phyloP scores from a whole-genome alignment of 306 rosid species.

The Cicer yamashitae region DNA sequence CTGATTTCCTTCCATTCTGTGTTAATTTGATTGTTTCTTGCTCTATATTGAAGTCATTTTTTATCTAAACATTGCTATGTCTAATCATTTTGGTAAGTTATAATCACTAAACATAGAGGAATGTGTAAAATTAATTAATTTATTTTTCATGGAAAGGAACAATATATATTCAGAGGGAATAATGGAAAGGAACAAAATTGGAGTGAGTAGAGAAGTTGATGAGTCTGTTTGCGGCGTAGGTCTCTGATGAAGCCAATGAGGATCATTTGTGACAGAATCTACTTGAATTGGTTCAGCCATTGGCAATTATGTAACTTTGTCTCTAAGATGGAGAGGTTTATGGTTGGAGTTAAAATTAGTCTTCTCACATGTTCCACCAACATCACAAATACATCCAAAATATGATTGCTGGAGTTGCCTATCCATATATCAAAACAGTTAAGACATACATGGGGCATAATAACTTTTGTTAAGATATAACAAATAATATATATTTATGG shows the following conservation, averaged over 20 bases:
- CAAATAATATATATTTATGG: too few species aligned
- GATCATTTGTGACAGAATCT: conserved; percentile 71
- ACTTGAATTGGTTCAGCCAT: conserved; percentile 53
- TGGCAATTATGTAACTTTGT: conserved; percentile 53
- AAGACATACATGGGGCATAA: not conserved
- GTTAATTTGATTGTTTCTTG: too few species aligned
- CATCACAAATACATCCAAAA: conserved; percentile 15
- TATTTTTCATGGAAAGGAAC: too few species aligned
- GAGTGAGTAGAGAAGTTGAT: conserved; percentile 58
- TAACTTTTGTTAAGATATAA: too few species aligned
- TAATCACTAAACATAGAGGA: too few species aligned
- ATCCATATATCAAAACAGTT: not conserved
- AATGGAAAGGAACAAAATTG: conserved; percentile 51
- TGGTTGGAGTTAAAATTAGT: conserved; percentile 50
- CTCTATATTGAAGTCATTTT: too few species aligned
- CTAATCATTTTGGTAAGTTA: too few species aligned
- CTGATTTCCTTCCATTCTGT: too few species aligned
- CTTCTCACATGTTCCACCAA: conserved; percentile 13
- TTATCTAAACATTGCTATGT: too few species aligned
- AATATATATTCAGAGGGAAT: conserved; percentile 49
- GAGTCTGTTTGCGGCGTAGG: conserved; percentile 72
- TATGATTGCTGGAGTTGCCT: not conserved
- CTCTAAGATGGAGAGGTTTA: conserved; percentile 57
- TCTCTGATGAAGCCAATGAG: conserved; percentile 68
- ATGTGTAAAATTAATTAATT: too few species aligned